Percentiles rank a stretch among this genome's conserved stretches.
Conservation (phyloP, 805 yeast species). For the Cyberlindnera meyerae region DNA sequence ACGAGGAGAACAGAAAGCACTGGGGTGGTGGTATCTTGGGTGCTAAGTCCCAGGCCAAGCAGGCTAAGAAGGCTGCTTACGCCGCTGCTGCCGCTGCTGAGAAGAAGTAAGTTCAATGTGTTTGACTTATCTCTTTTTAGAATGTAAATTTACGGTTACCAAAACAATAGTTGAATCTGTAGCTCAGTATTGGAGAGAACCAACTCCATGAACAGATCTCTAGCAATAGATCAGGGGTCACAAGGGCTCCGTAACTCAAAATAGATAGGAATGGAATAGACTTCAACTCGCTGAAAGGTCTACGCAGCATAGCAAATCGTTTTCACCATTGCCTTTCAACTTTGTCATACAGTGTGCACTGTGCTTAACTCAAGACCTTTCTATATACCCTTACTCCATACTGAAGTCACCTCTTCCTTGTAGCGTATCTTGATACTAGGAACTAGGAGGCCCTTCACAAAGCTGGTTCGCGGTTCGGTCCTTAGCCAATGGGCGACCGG, state of each 20-base stretch:
- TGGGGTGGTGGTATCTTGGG: constrained; percentile 99
- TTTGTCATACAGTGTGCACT: background rate
- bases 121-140: background rate
- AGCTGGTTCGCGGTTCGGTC: constrained; percentile 1
- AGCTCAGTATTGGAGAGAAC: too few species aligned
- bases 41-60: constrained; percentile 84
- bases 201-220: too few species aligned
- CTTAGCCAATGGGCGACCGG: constrained; percentile 11
- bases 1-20: constrained; percentile 95
- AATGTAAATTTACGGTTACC: constrained; percentile 5
- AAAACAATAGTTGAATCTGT: constrained; percentile 1
- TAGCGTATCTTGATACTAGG: too few species aligned
- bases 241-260: too few species aligned
- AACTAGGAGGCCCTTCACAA: too few species aligned
- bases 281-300: too few species aligned
- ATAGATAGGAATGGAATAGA: too few species aligned
- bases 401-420: background rate
- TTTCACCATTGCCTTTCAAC: too few species aligned
- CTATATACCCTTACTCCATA: background rate
- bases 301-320: too few species aligned
- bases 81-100: constrained; percentile 17
- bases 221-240: too few species aligned
- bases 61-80: constrained; percentile 32
- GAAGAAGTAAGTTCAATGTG: constrained; percentile 14
- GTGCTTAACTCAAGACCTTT: background rate